phyloP scores from a whole-genome alignment of 345 rosid species.

The Ricinus communis region DNA sequence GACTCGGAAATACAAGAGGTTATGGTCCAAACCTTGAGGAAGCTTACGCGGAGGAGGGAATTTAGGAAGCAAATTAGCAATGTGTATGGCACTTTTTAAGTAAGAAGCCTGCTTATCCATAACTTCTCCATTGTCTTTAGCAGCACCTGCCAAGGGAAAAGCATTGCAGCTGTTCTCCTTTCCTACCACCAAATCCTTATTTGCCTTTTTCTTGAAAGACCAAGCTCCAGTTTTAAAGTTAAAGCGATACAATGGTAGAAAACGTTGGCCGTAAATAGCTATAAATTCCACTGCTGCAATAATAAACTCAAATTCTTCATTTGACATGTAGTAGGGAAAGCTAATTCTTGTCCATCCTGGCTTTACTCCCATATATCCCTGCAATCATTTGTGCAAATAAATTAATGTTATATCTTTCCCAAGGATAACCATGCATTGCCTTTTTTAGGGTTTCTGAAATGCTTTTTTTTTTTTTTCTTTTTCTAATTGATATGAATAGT shows the following conservation, averaged over 20 bases:
- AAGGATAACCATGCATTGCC: no score
- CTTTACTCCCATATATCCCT: conserved; percentile 50
- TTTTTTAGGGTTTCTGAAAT: no score
- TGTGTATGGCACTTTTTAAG: conserved; percentile 27
- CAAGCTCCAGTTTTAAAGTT: conserved; percentile 44
- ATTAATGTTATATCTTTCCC: no score
- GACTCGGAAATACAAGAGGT: conserved; percentile 30
- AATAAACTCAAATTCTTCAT: conserved; percentile 53
- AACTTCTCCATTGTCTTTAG: not conserved
- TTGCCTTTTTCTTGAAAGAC: conserved; percentile 33
- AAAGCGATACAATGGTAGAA: conserved; percentile 49
- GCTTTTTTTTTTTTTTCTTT: no score
- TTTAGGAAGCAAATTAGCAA: conserved; percentile 45
- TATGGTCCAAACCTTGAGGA: conserved; percentile 17
- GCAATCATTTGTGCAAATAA: not conserved
- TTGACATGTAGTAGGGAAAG: conserved; percentile 64
- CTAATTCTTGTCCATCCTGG: conserved; percentile 72
- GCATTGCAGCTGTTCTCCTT: not conserved
- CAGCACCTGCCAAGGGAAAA: not conserved
- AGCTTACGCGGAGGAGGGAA: conserved; percentile 27
- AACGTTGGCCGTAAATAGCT: conserved; percentile 48
- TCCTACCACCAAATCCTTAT: conserved; percentile 14
- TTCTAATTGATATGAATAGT: no score
- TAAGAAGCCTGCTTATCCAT: conserved; percentile 19
- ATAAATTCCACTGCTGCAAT: conserved; percentile 48